Conservation (phyloP, 345 rosid species). For the Mangifera indica region DNA sequence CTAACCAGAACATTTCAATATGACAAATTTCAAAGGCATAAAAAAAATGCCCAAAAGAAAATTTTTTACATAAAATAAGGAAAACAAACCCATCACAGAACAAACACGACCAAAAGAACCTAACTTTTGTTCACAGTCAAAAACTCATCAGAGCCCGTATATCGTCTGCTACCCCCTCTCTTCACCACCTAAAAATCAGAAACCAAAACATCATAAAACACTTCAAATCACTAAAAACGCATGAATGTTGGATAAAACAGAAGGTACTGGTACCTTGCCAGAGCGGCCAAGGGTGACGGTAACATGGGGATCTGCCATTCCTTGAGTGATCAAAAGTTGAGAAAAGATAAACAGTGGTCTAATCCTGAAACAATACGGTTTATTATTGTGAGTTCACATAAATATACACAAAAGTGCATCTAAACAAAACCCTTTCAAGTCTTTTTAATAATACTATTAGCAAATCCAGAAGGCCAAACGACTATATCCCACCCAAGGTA, state of each 20-base stretch:
- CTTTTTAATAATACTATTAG: no score
- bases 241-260: neutral
- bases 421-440: no score
- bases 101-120: neutral
- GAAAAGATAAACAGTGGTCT: neutral
- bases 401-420: no score
- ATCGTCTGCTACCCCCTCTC: slow-evolving; percentile 35
- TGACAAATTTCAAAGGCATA: neutral
- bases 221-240: no score
- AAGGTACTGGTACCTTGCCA: slow-evolving; percentile 35
- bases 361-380: neutral
- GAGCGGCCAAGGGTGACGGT: slow-evolving; percentile 44
- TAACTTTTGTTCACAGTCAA: slow-evolving; percentile 33
- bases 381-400: no score
- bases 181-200: slow-evolving; percentile 35
- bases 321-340: neutral
- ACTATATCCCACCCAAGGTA: no score
- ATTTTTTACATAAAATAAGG: neutral
- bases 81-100: neutral
- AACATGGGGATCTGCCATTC: slow-evolving; percentile 33
- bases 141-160: slow-evolving; percentile 15
- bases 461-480: no score
- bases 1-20: neutral
- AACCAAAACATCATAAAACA: neutral
- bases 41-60: neutral